Base-by-base conservation (phyloP, 164 flowering plant species). In the Macadamia tetraphylla region DNA sequence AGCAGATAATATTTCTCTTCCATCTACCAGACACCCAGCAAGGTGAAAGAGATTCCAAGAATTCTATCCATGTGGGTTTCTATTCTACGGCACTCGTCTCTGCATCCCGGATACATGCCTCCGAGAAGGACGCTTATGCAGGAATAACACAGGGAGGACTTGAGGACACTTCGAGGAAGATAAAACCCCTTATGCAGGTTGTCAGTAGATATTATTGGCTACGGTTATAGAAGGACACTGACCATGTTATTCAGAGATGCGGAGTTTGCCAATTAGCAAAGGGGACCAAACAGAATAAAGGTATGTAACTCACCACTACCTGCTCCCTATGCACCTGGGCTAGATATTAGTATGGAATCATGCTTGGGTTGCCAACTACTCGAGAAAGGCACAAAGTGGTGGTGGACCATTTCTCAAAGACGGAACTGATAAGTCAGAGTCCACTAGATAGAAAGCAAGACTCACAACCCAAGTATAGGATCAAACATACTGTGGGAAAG, bases 311-410 rank as follows among this genome's bases (percentile, higher is more conserved):
- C 66, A 3, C 66, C 69, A 23, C 42, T 74, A 1, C 76, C 70
- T 0, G 23, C 7, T 65, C 70, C 69, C 13, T 17, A 58, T 15
- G 55, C 40, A 1, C 67, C 60, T 1, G 60, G 70, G 76, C 32
- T 55, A 46, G 71, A 63, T 32, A 11, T 73, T 6, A 42, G 63
- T 10, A 62, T 67, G 75, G 70, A 74, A 29, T 74, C 60, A 51
- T 69, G 9, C 30, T 74, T 51, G 64, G 23, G 23, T 23, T 23
- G 23, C 23, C 23, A 23, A 23, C 23, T 23, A 23, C 23, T 23
- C 23, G 23, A 23, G 23, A 23, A 23, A 23, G 23, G 23, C 23
- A 23, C 23, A 23, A 23, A 23, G 23, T 23, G 23, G 23, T 23
- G 23, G 23, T 23, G 23, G 23, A 23, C 23, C 23, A 23, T 23